Conservation (phyloP, 352 stramenopile species). For the Thalassiosira allenii region DNA sequence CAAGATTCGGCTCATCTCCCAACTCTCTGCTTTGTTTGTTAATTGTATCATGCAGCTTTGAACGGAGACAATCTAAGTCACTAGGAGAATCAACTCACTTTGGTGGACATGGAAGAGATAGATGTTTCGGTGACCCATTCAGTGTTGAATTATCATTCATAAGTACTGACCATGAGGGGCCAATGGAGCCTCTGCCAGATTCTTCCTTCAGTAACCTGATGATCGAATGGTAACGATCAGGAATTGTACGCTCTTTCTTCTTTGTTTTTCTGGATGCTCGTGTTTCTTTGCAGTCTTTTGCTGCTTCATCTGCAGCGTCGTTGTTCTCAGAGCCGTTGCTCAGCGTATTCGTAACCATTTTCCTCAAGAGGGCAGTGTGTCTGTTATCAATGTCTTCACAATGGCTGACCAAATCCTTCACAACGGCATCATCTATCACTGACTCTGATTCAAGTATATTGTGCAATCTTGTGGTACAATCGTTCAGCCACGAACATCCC, state of each 20-base stretch:
- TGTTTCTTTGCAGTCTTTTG: background rate
- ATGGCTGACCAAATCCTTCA: slow-evolving; percentile 18
- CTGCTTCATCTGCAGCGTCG: background rate
- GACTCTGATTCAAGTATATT: slow-evolving; percentile 20
- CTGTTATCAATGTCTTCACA: slow-evolving; percentile 31
- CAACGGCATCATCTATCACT: slow-evolving; percentile 11
- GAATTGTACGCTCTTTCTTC: slow-evolving; percentile 3
- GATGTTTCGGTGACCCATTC: slow-evolving; percentile 18
- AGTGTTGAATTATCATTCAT: slow-evolving; percentile 18
- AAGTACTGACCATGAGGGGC: slow-evolving; percentile 37
- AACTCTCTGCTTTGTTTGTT: background rate
- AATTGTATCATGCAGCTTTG: slow-evolving; percentile 24
- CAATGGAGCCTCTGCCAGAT: background rate
- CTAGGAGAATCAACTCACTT: slow-evolving; percentile 32
- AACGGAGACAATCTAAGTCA: slow-evolving; percentile 31
- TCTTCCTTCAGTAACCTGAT: slow-evolving; percentile 22
- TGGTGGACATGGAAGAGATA: slow-evolving; percentile 46
- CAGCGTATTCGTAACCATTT: slow-evolving; percentile 28
- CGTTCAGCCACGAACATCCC: slow-evolving; percentile 33
- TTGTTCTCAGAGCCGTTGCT: background rate
- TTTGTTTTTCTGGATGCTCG: slow-evolving; percentile 1
- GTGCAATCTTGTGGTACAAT: slow-evolving; percentile 24
- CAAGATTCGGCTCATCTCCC: slow-evolving; percentile 20
- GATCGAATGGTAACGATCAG: slow-evolving; percentile 24
- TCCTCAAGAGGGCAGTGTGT: slow-evolving; percentile 34